Evolutionary conservation across 2,329 filamentous ascomycete genomes (phyloP).

Genomic region (Colletotrichum sp.): DNA sequence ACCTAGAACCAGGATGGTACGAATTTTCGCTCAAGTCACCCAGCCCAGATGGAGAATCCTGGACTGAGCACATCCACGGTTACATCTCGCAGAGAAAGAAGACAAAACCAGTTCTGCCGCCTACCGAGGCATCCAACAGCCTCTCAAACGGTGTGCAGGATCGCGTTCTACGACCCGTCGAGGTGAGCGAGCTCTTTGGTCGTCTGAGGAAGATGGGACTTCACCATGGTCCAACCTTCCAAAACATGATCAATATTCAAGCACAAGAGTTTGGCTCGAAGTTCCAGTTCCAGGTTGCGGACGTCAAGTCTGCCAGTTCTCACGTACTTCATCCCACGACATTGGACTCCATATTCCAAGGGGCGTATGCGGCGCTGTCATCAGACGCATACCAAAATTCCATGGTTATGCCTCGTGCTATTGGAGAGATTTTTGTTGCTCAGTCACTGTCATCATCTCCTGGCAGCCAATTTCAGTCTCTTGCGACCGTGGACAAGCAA

Average conservation of each 20-base stretch:
- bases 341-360: constrained; percentile 6
- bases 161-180: background rate
- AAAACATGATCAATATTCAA: background rate
- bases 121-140: background rate
- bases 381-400: background rate
- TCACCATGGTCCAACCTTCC: background rate
- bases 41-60: constrained; percentile 45
- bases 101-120: constrained; percentile 25
- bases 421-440: constrained; percentile 41
- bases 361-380: background rate
- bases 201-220: constrained; percentile 25
- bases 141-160: constrained; percentile 30
- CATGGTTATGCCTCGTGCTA: constrained; percentile 3
- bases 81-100: background rate
- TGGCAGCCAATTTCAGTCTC: background rate
- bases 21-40: constrained; percentile 30
- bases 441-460: background rate
- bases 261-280: constrained; percentile 43
- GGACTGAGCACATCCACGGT: constrained; percentile 1
- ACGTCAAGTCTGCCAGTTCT: constrained; percentile 42
- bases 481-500: background rate
- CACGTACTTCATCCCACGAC: constrained; percentile 33
- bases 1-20: constrained; percentile 3
- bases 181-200: constrained; percentile 54
- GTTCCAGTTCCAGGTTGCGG: constrained; percentile 58